A percentile compares a stretch with the other conserved stretches of the same genome.
Evolutionary conservation across 2,329 filamentous ascomycete species (phyloP).

Genomic region (Neoscytalidium dimidiatum): DNA sequence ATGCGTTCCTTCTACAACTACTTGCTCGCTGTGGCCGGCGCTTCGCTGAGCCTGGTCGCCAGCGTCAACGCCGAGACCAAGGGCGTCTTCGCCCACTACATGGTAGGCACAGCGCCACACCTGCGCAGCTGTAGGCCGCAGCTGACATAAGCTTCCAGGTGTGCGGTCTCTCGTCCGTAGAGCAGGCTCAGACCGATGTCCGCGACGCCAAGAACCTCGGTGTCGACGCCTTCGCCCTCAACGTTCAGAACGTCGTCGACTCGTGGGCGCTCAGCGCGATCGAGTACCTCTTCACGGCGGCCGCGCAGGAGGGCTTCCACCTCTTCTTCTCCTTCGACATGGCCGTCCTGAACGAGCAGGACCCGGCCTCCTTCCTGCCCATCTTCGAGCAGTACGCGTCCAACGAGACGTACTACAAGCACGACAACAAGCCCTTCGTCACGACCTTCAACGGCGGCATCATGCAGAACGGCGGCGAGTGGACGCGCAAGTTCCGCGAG

Average conservation of each 20-base stretch:
- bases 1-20: slow-evolving; percentile 5
- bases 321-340: slow-evolving; percentile 43
- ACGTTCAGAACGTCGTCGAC: slow-evolving; percentile 27
- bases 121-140: no score
- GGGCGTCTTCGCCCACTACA: slow-evolving; percentile 19
- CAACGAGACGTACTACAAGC: slow-evolving; percentile 31
- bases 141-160: slow-evolving; percentile 5
- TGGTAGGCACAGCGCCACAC: not conserved
- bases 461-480: slow-evolving; percentile 21
- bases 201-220: slow-evolving; percentile 32
- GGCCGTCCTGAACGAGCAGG: slow-evolving; percentile 25
- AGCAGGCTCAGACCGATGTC: slow-evolving; percentile 26
- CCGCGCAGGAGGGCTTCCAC: slow-evolving; percentile 31
- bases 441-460: slow-evolving; percentile 35
- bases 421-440: slow-evolving; percentile 31
- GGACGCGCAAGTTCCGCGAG: not conserved
- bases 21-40: not conserved
- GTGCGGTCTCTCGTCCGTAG: slow-evolving; percentile 6
- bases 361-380: slow-evolving; percentile 30
- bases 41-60: not conserved
- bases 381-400: slow-evolving; percentile 29
- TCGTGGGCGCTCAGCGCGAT: slow-evolving; percentile 32
- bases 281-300: slow-evolving; percentile 32
- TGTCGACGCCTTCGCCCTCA: slow-evolving; percentile 39
- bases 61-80: slow-evolving; percentile 2